Conservation (phyloP, 148 eudicot species). For the Oxyria digyna region DNA sequence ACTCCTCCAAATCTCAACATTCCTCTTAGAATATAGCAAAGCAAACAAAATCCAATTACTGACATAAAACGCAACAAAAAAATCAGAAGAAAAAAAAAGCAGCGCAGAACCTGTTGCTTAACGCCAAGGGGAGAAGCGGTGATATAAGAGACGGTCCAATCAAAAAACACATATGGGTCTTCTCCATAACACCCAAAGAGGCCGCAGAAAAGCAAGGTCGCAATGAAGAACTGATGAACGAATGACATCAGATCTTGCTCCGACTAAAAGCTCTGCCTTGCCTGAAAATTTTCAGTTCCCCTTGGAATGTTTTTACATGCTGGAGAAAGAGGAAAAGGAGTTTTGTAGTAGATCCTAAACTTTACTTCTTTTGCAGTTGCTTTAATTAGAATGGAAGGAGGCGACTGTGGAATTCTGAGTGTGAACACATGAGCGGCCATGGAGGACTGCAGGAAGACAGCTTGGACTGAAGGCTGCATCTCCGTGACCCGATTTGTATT, state of each 20-base stretch:
- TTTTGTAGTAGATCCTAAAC: neutral
- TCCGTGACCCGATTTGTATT: neutral
- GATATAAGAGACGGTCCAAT: conserved; percentile 77
- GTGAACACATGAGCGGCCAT: conserved; percentile 20
- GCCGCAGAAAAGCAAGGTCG: neutral
- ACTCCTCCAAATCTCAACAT: neutral
- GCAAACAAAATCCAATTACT: neutral
- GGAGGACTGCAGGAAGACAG: conserved; percentile 7
- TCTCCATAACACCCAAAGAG: conserved; percentile 25
- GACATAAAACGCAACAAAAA: neutral
- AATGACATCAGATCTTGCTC: conserved; percentile 4
- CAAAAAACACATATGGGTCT: conserved; percentile 77
- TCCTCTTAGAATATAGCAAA: neutral
- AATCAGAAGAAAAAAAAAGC: neutral
- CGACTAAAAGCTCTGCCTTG: neutral
- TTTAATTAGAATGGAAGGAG: conserved; percentile 4
- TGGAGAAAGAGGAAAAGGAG: neutral
- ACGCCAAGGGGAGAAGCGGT: conserved; percentile 77
- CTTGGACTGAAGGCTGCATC: neutral
- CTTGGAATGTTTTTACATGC: neutral
- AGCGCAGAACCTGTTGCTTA: conserved; percentile 58
- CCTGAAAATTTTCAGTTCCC: neutral
- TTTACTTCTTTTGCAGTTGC: neutral
- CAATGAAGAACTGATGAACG: neutral
- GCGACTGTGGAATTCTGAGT: conserved; percentile 9